These are phyloP conservation scores for Astrephomene gubernaculifera DNA, from an alignment of 139 green algal genomes.

Conservation along the genomic window DNA sequence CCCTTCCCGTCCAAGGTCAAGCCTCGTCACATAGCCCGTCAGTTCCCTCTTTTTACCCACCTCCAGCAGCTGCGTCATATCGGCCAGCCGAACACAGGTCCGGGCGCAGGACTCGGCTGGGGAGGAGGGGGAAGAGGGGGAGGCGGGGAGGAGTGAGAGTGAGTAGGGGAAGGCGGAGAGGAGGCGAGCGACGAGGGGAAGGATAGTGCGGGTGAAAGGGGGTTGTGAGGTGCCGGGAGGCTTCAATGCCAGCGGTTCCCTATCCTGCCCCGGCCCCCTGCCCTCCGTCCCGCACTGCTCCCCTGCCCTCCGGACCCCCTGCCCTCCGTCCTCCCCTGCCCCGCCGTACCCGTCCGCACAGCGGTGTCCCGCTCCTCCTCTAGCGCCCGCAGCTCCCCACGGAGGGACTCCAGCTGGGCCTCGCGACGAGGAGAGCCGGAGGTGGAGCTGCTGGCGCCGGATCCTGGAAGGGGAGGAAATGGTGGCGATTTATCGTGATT, in stretches of 20 bases:
- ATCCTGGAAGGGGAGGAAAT: no score
- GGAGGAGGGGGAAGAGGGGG: not conserved
- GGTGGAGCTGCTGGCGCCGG: no score
- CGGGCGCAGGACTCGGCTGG: constrained; percentile 58
- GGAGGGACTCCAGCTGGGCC: constrained; percentile 9
- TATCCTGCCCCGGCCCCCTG: not conserved
- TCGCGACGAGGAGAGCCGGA: no score
- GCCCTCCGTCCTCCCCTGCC: not conserved
- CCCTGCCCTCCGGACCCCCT: not conserved
- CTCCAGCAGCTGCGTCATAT: constrained; percentile 52
- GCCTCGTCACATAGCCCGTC: not conserved
- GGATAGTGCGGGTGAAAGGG: not conserved
- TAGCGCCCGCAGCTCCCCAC: constrained; percentile 33
- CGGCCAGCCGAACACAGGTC: constrained; percentile 54
- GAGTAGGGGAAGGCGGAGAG: not conserved
- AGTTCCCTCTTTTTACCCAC: not conserved
- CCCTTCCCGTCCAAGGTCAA: not conserved
- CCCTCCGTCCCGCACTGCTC: not conserved
- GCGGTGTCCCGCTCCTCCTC: constrained; percentile 61
- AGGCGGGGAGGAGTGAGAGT: not conserved
- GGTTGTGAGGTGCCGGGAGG: not conserved
- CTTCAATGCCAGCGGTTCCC: not conserved
- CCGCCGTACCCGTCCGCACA: constrained; percentile 44
- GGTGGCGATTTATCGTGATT: no score
- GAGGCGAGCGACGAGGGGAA: not conserved